Evolutionary conservation across 768 basidiomycete genomes (phyloP), one percentile per base, ranked within the genome.

Genomic region (Phaffia tasmanica): DNA sequence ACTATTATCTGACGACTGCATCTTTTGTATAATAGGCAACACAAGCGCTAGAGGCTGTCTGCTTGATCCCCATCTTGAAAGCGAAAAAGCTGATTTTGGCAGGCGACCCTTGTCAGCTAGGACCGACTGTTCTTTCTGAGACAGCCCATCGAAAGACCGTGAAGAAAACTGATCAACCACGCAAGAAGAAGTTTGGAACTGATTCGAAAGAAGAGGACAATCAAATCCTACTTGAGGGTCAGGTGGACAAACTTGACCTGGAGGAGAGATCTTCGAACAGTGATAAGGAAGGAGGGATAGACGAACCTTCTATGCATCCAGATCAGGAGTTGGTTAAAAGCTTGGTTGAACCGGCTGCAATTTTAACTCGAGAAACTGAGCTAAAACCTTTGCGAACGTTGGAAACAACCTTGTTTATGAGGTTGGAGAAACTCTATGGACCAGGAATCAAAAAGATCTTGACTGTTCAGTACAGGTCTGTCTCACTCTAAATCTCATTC

Each of bases 1-100:
- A 42, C 35, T 49, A n/a, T 16, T 4, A 11, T 15, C 64, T 58
- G 49, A 42, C 23, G 21, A 57, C 18, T 27, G 30, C 25, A 16
- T 46, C 18, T 5, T 29, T 21, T 16, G 7, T n/a, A 27, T 27
- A 23, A 35, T 47, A 69, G 65, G 95, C 95, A 0, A 97, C 95
- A 0, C 95, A 98, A 75, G 94, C 93, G 3, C 73, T 95, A 18
- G 94, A 99, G 78, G 90, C 92, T 27, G 92, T 92, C 73, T 57
- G 72, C 57, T 29, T 63, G 92, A 83, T 98, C 42, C 93, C 95
- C 0, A 87, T 97, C 64, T 83, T 93, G 76, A 94, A 93, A 75
- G 87, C 85, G 0, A 86, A 85, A 78, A 94, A 91, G 75, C 70
- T 74, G 27, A 72, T 74, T 23, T 69, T 74, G 30, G 73, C 72